Evolutionary conservation across 371 early-diverging fungal species (phyloP).

Genomic region (Mortierella sp.): DNA sequence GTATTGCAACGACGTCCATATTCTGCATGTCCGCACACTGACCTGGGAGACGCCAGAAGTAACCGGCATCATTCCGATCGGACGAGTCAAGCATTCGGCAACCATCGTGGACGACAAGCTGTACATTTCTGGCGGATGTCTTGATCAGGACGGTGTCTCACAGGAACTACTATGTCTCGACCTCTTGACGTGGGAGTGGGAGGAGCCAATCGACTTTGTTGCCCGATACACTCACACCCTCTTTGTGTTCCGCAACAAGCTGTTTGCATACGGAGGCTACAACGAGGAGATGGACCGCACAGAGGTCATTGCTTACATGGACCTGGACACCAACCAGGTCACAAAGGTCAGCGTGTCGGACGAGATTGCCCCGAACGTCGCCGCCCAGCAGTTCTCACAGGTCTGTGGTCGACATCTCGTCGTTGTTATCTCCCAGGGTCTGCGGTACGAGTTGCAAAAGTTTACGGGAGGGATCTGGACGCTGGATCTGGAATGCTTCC

Average conservation of each 20-base stretch:
- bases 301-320: slow-evolving; percentile 70
- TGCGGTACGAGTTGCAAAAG: slow-evolving; percentile 59
- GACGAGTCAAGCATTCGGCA: slow-evolving; percentile 77
- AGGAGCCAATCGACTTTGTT: slow-evolving; percentile 68
- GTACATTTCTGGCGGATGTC: slow-evolving; percentile 74
- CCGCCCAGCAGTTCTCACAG: slow-evolving; percentile 78
- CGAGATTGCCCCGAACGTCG: slow-evolving; percentile 67
- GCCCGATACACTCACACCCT: slow-evolving; percentile 72
- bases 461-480: slow-evolving; percentile 73
- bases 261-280: slow-evolving; percentile 78
- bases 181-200: slow-evolving; percentile 75
- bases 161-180: slow-evolving; percentile 72
- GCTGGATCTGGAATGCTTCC: slow-evolving; percentile 70
- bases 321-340: slow-evolving; percentile 60
- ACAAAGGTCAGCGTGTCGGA: slow-evolving; percentile 68
- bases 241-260: slow-evolving; percentile 66
- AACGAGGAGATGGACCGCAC: slow-evolving; percentile 75
- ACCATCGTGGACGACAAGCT: slow-evolving; percentile 74
- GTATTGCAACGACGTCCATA: slow-evolving; percentile 72
- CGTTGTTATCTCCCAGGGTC: slow-evolving; percentile 69
- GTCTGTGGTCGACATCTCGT: slow-evolving; percentile 74
- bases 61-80: slow-evolving; percentile 64
- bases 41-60: slow-evolving; percentile 76
- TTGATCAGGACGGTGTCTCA: slow-evolving; percentile 58
- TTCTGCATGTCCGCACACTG: slow-evolving; percentile 70